Percentiles rank a stretch among this genome's conserved stretches.
Evolutionary conservation across 140 eudicot genomes (phyloP).

Genomic region (Oenanthe javanica): DNA sequence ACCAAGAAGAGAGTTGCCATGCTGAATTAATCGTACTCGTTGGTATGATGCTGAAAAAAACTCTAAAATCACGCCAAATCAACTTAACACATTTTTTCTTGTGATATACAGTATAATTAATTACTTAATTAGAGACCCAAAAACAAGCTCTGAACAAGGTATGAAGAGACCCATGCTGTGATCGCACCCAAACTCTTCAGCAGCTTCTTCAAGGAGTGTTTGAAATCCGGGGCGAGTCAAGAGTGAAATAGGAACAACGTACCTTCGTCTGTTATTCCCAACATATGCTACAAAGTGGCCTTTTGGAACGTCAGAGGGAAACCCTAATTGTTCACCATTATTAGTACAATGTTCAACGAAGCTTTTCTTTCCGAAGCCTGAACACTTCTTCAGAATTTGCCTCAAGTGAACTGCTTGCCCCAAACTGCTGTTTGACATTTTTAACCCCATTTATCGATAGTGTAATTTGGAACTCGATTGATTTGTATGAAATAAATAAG

Average conservation of each 20-base stretch:
- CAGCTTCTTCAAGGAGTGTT: slow-evolving; percentile 53
- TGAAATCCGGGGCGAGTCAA: slow-evolving; percentile 43
- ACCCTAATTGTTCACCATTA: neutral
- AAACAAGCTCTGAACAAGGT: slow-evolving; percentile 58
- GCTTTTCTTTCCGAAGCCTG: neutral
- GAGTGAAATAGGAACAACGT: slow-evolving; percentile 59
- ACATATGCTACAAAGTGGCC: slow-evolving; percentile 81
- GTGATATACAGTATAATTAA: neutral
- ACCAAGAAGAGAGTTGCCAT: no score
- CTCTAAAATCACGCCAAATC: no score
- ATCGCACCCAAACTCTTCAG: slow-evolving; percentile 73
- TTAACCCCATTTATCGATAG: neutral
- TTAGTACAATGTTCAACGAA: neutral
- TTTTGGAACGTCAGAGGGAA: slow-evolving; percentile 63
- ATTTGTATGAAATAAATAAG: no score
- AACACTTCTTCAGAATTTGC: neutral
- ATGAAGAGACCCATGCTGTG: slow-evolving; percentile 70
- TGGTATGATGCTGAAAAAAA: no score
- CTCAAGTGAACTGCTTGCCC: neutral
- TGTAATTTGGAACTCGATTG: neutral
- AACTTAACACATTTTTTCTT: no score
- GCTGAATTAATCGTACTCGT: no score
- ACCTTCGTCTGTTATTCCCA: slow-evolving; percentile 51
- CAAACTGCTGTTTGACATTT: neutral
- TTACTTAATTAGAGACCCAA: neutral